Base-by-base conservation (phyloP, 2,329 filamentous ascomycete species). In the Xylariales sp. region DNA sequence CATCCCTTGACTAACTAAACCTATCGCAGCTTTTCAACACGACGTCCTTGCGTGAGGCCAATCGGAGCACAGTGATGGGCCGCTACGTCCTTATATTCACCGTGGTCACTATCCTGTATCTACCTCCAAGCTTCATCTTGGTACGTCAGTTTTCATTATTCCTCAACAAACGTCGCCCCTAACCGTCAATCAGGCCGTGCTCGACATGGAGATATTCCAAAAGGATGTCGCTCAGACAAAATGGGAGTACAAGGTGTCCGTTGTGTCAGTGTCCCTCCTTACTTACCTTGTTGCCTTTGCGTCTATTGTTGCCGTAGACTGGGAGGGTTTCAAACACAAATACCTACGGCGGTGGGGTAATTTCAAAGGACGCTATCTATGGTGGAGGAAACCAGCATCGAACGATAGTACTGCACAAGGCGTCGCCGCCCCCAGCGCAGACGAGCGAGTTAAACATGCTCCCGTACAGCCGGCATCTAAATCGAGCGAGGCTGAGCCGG, bases 61-160 rank as follows among this genome's bases (percentile, higher is more conserved):
- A 56, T 2, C 9, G 43, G 16, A 5, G 1, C 14, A n/a, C 16
- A 10, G 1, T 16, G 3, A 63, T 45, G 34, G 43, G 34, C 7
- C 61, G 61, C 8, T 64, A 64, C 8, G 36, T 57, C 5, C 61
- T 64, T 41, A 36, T 64, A 34, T 64, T 57, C 16, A 64, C 61
- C 5, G 34, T 64, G 1, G 53, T 64, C 18, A 57, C 61, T 9
- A 12, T 64, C 3, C n/a, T 64, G n/a, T 64, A 57, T 52, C 36
- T 57, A 9, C 61, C 61, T 34, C 53, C 53, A 3, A 52, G 53
- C 18, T 57, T 57, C 23, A 32, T 63, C 3, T 63, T 45, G 23
- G 53, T 57, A 63, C 14, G 60, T 56, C 32, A 9, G 34, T 14
- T 0, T 45, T n/a, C 14, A 50, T 18, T 18, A 5, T 9, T 12